These are phyloP conservation scores for Marchantia polymorpha DNA, from an alignment of 225 moss, liverwort and hornwort species.

Conservation along the genomic window DNA sequence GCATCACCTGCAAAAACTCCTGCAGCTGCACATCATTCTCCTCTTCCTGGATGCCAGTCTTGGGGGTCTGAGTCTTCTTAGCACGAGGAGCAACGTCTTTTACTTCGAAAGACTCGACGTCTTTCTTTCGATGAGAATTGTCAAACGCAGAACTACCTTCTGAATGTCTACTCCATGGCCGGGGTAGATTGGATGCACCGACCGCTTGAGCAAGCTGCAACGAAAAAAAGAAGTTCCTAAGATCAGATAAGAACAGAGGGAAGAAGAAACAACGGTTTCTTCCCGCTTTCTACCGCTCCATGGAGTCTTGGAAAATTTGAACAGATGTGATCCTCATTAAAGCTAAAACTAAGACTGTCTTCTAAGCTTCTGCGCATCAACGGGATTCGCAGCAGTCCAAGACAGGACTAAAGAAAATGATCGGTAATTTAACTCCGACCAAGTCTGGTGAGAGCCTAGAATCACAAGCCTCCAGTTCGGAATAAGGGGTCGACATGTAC, in stretches of 20 bases:
- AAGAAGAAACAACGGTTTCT: background rate
- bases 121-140: slow-evolving; percentile 22
- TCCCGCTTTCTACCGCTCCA: background rate
- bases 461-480: background rate
- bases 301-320: background rate
- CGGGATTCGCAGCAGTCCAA: background rate
- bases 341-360: background rate
- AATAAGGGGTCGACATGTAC: background rate
- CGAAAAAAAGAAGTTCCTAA: background rate
- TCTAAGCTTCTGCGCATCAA: background rate
- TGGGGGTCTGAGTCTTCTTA: slow-evolving; percentile 1
- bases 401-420: background rate
- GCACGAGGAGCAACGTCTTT: slow-evolving; percentile 23
- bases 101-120: slow-evolving; percentile 42
- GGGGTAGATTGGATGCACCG: slow-evolving; percentile 69
- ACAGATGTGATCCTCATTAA: background rate
- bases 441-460: background rate
- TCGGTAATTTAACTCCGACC: no score
- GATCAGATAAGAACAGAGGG: background rate
- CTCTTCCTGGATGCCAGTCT: slow-evolving; percentile 31
- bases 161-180: slow-evolving; percentile 97
- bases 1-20: slow-evolving; percentile 92
- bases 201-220: slow-evolving; percentile 77
- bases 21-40: slow-evolving; percentile 66
- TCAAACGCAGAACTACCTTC: slow-evolving; percentile 84